Evolutionary conservation across 2,329 filamentous ascomycete species (phyloP).

Genomic region (Trichoderma cornu-damae): DNA sequence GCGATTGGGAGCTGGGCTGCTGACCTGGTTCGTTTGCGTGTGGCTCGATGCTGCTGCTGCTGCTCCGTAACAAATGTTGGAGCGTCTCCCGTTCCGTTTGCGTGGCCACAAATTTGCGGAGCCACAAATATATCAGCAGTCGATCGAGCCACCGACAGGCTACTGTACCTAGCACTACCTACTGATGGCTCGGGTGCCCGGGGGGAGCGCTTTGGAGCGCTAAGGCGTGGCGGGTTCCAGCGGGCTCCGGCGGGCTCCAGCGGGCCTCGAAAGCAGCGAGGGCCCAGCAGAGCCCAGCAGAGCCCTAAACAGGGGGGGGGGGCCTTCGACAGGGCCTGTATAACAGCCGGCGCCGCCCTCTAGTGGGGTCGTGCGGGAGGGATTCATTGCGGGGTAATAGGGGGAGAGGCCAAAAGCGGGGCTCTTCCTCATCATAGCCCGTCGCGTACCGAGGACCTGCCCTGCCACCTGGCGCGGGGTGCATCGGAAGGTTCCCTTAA

Average conservation of each 20-base stretch:
- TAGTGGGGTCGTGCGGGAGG: constrained; percentile 28
- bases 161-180: not conserved
- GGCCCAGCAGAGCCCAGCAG: not conserved
- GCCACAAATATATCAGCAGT: constrained; percentile 17
- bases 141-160: constrained; percentile 15
- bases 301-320: too few relatives aligned
- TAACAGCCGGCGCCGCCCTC: not conserved
- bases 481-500: constrained; percentile 12
- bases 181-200: constrained; percentile 5
- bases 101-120: constrained; percentile 16
- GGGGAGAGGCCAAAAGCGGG: constrained; percentile 13
- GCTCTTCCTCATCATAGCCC: not conserved
- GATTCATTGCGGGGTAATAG: constrained; percentile 28
- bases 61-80: too few relatives aligned
- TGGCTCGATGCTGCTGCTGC: constrained; percentile 17
- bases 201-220: constrained; percentile 6
- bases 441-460: constrained; percentile 3
- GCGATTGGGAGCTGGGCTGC: not conserved
- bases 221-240: not conserved
- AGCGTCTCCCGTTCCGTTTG: not conserved
- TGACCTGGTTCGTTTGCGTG: not conserved
- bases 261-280: not conserved
- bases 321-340: not conserved
- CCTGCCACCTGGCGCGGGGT: constrained; percentile 9
- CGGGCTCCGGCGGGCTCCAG: not conserved